Conservation (phyloP, 768 basidiomycete genomes). For the Boletus rubroflammeus region DNA sequence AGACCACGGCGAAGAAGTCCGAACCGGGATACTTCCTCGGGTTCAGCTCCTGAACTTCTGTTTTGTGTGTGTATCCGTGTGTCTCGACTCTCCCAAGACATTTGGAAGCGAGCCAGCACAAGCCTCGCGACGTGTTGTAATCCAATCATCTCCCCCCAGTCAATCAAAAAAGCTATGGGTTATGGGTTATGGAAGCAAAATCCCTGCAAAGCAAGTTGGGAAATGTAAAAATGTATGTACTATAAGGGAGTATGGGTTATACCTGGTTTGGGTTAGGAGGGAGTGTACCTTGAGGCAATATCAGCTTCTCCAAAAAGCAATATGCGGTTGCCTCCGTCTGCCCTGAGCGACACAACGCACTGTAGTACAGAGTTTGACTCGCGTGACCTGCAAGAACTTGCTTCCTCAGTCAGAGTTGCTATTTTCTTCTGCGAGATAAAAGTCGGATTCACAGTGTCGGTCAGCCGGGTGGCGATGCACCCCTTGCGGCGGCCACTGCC, state of each 20-base stretch:
- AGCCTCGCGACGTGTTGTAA: background rate
- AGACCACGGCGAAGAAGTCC: background rate
- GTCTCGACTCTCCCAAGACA: background rate
- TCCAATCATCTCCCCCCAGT: background rate
- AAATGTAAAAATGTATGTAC: too few species aligned
- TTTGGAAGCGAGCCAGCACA: background rate
- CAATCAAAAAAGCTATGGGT: background rate
- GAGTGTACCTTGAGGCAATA: too few species aligned
- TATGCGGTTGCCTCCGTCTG: too few species aligned
- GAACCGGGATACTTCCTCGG: background rate
- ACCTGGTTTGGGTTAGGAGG: too few species aligned
- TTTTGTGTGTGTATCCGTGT: background rate
- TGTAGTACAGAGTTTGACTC: too few species aligned
- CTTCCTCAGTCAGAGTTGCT: background rate
- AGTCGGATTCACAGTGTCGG: background rate
- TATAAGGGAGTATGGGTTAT: too few species aligned
- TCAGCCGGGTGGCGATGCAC: background rate
- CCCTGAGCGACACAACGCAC: too few species aligned
- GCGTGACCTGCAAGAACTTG: background rate
- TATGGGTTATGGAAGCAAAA: too few species aligned
- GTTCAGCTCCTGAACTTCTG: background rate
- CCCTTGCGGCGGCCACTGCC: background rate
- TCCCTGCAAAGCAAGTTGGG: too few species aligned
- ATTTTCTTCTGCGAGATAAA: background rate
- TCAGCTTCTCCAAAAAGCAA: too few species aligned